These are phyloP conservation scores for Ustilago bromivora DNA, from an alignment of 1,284 basidiomycete genomes.

Conservation along the genomic window DNA sequence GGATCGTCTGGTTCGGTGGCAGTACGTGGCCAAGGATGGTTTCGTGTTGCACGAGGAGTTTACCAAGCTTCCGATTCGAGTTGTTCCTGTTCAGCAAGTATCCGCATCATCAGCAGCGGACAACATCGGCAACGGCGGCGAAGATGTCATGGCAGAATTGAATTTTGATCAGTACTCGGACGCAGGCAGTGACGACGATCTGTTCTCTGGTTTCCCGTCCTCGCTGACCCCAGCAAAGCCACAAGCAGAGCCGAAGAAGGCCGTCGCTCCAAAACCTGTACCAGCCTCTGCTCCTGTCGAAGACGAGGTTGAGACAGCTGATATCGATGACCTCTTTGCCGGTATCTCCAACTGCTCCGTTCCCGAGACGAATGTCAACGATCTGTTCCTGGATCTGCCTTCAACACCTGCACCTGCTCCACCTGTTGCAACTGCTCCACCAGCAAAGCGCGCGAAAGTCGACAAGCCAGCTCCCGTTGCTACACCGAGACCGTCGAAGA, in stretches of 20 bases:
- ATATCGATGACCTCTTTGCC: conserved; percentile 42
- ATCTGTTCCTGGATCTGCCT: conserved; percentile 37
- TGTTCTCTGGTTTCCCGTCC: conserved; percentile 43
- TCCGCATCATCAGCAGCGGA: neutral
- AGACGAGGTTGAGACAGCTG: conserved; percentile 21
- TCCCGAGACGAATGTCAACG: conserved; percentile 12
- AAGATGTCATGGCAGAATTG: conserved; percentile 36
- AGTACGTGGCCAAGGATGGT: conserved; percentile 46
- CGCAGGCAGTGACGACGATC: conserved; percentile 39
- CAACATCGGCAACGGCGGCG: conserved; percentile 7
- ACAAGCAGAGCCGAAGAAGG: conserved; percentile 5
- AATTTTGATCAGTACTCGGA: conserved; percentile 41
- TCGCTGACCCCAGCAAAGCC: conserved; percentile 14
- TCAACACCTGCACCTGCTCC: conserved; percentile 4
- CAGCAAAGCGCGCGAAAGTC: conserved; percentile 15
- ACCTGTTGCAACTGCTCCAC: neutral
- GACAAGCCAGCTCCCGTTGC: neutral
- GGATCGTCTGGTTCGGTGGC: conserved; percentile 44
- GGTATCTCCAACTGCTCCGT: neutral
- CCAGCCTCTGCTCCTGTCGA: neutral
- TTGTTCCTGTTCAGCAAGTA: conserved; percentile 10
- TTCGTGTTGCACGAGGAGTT: conserved; percentile 50
- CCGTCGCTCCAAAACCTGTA: neutral
- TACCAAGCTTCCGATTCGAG: conserved; percentile 32
- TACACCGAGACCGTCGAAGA: conserved; percentile 12